Conservation (phyloP, 2,329 filamentous ascomycete genomes). For the Hypoxylon sp. region DNA sequence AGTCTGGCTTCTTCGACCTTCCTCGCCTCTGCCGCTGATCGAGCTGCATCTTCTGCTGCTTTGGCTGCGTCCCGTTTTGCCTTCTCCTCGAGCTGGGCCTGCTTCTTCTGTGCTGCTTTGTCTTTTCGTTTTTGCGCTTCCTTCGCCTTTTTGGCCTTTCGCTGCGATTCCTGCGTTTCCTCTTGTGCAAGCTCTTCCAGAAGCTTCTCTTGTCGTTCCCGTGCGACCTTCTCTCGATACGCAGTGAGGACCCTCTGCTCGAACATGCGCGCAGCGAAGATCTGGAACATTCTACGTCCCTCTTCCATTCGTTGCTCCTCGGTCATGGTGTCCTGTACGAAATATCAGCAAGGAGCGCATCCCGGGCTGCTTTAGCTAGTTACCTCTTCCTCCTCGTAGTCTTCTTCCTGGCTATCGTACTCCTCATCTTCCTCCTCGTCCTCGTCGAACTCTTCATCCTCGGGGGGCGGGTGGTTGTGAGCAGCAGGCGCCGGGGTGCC, state of each 20-base stretch:
- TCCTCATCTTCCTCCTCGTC: constrained; percentile 69
- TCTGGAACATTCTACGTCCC: constrained; percentile 97
- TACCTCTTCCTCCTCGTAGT: constrained; percentile 83
- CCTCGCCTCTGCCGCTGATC: constrained; percentile 77
- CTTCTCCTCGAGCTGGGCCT: constrained; percentile 89
- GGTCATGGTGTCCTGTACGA: constrained; percentile 87
- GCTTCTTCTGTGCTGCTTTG: constrained; percentile 88
- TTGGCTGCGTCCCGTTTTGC: constrained; percentile 87
- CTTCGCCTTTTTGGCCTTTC: constrained; percentile 90
- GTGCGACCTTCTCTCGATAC: constrained; percentile 97
- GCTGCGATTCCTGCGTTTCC: constrained; percentile 74
- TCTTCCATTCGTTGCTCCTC: constrained; percentile 99
- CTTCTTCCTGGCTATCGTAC: constrained; percentile 68
- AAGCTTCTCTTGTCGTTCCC: constrained; percentile 88
- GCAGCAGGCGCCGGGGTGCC: constrained; percentile 61
- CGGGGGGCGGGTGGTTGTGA: constrained; percentile 79
- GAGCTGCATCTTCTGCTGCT: constrained; percentile 82
- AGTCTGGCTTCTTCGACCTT: constrained; percentile 80
- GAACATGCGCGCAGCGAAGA: constrained; percentile 99
- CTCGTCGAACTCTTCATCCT: constrained; percentile 78
- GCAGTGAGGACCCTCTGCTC: constrained; percentile 95
- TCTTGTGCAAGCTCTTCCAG: constrained; percentile 93
- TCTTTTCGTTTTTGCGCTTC: constrained; percentile 96
- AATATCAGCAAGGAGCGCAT: constrained; percentile 35
- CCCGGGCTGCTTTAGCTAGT: constrained; percentile 23